A percentile compares a stretch with the other conserved stretches of the same genome.
phyloP scores from a whole-genome alignment of 768 basidiomycete species.

The Favolaschia claudopus region DNA sequence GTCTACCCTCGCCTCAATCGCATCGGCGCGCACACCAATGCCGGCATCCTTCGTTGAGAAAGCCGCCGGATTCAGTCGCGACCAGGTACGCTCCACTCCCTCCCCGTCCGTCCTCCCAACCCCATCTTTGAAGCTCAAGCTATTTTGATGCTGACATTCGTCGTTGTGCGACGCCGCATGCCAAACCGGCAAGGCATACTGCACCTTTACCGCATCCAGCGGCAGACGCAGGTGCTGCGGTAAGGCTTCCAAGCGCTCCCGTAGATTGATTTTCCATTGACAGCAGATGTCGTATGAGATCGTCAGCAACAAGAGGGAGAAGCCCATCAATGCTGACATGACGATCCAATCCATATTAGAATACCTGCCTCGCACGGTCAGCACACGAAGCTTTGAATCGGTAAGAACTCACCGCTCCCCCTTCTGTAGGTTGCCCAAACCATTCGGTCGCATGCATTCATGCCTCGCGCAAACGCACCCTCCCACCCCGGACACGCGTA shows the following conservation, averaged over 20 bases:
- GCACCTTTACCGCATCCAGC: neutral
- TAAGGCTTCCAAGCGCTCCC: neutral
- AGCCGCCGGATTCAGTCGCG: constrained; percentile 29
- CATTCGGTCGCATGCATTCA: constrained; percentile 21
- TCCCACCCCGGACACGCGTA: constrained; percentile 16
- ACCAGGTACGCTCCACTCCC: constrained; percentile 37
- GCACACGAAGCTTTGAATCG: neutral
- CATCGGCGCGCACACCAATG: constrained; percentile 27
- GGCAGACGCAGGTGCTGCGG: too few relatives aligned
- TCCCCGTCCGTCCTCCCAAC: constrained; percentile 22
- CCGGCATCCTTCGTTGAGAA: constrained; percentile 40
- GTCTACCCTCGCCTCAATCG: constrained; percentile 34
- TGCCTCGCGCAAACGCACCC: constrained; percentile 24
- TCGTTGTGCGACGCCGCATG: constrained; percentile 19
- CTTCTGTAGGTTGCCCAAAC: constrained; percentile 32
- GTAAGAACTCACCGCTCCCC: constrained; percentile 27
- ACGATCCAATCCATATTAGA: constrained; percentile 28
- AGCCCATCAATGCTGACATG: constrained; percentile 8
- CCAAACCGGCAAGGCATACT: constrained; percentile 16
- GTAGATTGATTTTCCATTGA: constrained; percentile 23
- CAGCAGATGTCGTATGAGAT: constrained; percentile 34
- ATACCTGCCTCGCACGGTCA: constrained; percentile 9
- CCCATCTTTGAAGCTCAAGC: constrained; percentile 22
- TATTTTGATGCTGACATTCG: constrained; percentile 12
- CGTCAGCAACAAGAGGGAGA: neutral